Percentiles rank a stretch among this genome's conserved stretches.
Evolutionary conservation across 768 basidiomycete genomes (phyloP).

Genomic region (Leccinum uliginosum): DNA sequence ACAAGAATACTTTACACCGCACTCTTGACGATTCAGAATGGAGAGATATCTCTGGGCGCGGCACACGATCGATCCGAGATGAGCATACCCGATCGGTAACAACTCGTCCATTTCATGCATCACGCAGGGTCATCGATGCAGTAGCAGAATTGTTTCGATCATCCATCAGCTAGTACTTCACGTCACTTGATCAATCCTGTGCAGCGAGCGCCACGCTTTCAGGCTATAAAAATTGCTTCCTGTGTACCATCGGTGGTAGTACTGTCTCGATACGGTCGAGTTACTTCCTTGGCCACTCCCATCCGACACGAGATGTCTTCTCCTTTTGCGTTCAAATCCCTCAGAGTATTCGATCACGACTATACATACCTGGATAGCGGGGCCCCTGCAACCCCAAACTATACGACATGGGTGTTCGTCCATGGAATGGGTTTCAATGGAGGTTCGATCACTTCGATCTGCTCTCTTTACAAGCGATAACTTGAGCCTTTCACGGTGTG

Average conservation of each 20-base stretch:
- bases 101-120: background rate
- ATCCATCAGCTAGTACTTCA: background rate
- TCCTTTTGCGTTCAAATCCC: background rate
- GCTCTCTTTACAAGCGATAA: background rate
- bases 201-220: background rate
- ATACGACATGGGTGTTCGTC: slow-evolving; percentile 21
- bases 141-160: background rate
- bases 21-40: background rate
- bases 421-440: slow-evolving; percentile 22
- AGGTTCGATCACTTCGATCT: slow-evolving; percentile 6
- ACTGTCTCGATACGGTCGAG: background rate
- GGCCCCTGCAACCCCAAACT: slow-evolving; percentile 11
- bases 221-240: background rate
- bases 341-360: slow-evolving; percentile 15
- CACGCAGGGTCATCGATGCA: background rate
- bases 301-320: slow-evolving; percentile 2
- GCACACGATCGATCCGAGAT: background rate
- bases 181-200: background rate
- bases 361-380: slow-evolving; percentile 24
- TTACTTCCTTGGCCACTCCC: background rate
- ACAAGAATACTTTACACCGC: background rate
- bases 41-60: background rate
- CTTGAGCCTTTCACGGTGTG: background rate
- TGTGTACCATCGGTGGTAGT: background rate
- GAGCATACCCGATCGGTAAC: background rate